Evolutionary conservation across 208 protist genomes (phyloP).

Genomic region (Acanthamoeba healyi): DNA sequence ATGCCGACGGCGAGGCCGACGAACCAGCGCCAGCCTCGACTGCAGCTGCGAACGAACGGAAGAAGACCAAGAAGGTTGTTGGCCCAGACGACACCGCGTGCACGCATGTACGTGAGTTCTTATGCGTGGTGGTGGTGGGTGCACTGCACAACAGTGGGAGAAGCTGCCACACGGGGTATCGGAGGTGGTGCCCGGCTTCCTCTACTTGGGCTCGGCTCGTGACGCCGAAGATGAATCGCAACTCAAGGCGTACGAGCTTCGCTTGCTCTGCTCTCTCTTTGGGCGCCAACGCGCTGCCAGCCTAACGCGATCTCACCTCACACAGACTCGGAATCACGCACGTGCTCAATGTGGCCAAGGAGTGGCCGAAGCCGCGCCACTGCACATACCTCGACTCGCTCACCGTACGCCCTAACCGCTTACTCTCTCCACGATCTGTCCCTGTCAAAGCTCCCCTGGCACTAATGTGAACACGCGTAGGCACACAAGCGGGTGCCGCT

Average conservation of each 20-base stretch:
- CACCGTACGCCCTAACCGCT: not conserved
- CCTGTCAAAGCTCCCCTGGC: not conserved
- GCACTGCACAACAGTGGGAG: not conserved
- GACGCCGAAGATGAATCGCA: constrained; percentile 43
- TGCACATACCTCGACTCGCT: not conserved
- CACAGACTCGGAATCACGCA: constrained; percentile 38
- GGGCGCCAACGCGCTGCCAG: too few species aligned
- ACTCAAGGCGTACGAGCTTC: not conserved
- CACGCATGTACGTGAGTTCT: not conserved
- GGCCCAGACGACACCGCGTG: not conserved
- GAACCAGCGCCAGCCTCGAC: not conserved
- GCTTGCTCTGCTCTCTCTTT: not conserved
- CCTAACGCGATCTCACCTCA: too few species aligned
- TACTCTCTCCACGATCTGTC: not conserved
- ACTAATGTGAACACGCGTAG: not conserved
- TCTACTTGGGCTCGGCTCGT: constrained; percentile 53
- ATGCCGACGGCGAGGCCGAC: not conserved
- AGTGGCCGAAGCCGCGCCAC: constrained; percentile 33
- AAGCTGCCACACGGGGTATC: constrained; percentile 13
- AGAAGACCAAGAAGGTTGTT: not conserved
- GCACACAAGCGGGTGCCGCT: not conserved
- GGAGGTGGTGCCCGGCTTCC: constrained; percentile 53
- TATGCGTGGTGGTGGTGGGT: not conserved
- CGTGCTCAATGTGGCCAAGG: constrained; percentile 48
- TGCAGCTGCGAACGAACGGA: not conserved